Percentiles rank a stretch among this genome's conserved stretches.
Evolutionary conservation across 331 rosid genomes (phyloP).

Genomic region (Rhamnella rubrinervis): DNA sequence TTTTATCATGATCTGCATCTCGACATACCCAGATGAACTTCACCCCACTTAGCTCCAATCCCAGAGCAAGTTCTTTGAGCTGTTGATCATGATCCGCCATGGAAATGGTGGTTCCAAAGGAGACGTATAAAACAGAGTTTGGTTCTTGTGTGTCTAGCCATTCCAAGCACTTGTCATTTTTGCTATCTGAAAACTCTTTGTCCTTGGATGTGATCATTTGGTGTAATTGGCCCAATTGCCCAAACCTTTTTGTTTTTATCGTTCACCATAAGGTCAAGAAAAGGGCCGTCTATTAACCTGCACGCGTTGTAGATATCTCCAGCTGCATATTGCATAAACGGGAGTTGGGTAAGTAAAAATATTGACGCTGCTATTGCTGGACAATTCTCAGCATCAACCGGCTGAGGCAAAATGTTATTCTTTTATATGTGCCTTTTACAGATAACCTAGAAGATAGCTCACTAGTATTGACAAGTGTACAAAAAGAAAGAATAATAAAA

Average conservation of each 20-base stretch:
- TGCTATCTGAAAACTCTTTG: too few species aligned
- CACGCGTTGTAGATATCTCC: neutral
- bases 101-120: neutral
- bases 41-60: neutral
- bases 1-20: neutral
- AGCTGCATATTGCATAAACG: neutral
- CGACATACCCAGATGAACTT: neutral
- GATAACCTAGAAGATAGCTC: too few species aligned
- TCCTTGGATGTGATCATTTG: neutral
- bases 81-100: neutral
- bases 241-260: neutral
- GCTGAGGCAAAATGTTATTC: too few species aligned
- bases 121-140: neutral
- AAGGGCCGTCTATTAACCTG: neutral
- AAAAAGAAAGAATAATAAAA: too few species aligned
- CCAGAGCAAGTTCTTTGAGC: neutral
- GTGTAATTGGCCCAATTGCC: neutral
- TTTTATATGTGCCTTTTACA: too few species aligned
- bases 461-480: too few species aligned
- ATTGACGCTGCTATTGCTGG: too few species aligned
- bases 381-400: too few species aligned
- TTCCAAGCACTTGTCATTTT: neutral
- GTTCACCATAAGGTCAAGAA: neutral
- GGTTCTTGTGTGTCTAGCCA: neutral
- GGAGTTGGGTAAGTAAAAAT: neutral